These are phyloP conservation scores for Seminavis robusta DNA, from an alignment of 108 stramenopile genomes.

Conservation along the genomic window DNA sequence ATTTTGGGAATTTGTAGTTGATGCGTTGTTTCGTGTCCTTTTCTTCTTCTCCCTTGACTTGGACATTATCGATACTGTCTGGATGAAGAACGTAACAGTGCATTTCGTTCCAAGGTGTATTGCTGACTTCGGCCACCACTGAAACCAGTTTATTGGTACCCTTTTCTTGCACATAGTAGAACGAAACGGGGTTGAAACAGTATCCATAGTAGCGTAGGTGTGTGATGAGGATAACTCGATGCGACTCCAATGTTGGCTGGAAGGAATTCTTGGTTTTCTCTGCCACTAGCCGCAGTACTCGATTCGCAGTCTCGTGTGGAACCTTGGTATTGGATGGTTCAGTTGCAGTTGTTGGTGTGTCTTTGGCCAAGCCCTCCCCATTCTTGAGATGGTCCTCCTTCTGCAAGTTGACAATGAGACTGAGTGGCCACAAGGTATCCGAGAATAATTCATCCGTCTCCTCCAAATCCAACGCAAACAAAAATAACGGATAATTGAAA, in stretches of 20 bases:
- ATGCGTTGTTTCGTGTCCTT: not conserved
- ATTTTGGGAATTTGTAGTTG: slow-evolving; percentile 60
- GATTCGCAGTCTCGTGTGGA: slow-evolving; percentile 24
- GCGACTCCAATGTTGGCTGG: slow-evolving; percentile 18
- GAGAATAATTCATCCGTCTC: slow-evolving; percentile 45
- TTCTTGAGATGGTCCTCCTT: slow-evolving; percentile 73
- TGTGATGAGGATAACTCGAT: slow-evolving; percentile 59
- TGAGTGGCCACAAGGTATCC: slow-evolving; percentile 53
- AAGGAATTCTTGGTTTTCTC: slow-evolving; percentile 55
- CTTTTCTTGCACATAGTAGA: slow-evolving; percentile 61
- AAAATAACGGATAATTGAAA: slow-evolving; percentile 88
- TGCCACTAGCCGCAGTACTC: slow-evolving; percentile 43
- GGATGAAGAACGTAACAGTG: slow-evolving; percentile 87
- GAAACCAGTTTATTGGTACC: slow-evolving; percentile 35
- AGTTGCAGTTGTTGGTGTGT: not conserved
- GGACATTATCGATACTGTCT: slow-evolving; percentile 50
- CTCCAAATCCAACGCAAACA: slow-evolving; percentile 76
- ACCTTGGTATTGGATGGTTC: not conserved
- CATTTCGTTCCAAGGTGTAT: slow-evolving; percentile 97
- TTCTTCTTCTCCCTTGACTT: slow-evolving; percentile 12
- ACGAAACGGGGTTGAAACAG: slow-evolving; percentile 88
- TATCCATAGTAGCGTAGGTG: slow-evolving; percentile 83
- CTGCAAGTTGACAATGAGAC: slow-evolving; percentile 40
- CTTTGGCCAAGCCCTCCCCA: slow-evolving; percentile 49
- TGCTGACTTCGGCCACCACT: slow-evolving; percentile 89